Base-by-base conservation (phyloP, 2,329 filamentous ascomycete genomes). In the Colletotrichum cordylinicola region DNA sequence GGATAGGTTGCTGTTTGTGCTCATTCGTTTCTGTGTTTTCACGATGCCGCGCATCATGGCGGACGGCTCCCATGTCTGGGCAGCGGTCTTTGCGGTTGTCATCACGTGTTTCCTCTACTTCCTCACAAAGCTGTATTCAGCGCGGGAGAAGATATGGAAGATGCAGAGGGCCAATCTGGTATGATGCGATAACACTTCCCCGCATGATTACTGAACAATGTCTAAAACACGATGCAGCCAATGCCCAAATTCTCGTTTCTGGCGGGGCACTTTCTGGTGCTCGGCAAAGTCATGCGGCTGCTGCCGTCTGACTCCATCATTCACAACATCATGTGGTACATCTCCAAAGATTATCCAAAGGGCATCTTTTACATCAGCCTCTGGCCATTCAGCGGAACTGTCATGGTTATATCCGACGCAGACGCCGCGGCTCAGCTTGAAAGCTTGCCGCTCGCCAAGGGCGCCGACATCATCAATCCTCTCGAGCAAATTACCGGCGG, bases 401-500 rank as follows among this genome's bases (percentile, higher is more conserved):
- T 75, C 13, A 67, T 78, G 24, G 52, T 81, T 27, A 77, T 79
- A 16, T 66, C 80, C 61, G 74, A 78, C 67, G 64, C 77, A 5
- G 66, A 78, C 27, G 70, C 82, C 1, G 78, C 80, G 8, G 70
- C 77, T 6, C 81, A 82, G 70, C 79, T 82, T 52, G 77, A 37
- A 77, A 79, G 48, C 75, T 79, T 3, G 56, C 77, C 29, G 76
- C 77, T 24, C 52, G 78, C 21, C 74, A 81, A 81, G 39, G 74
- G 80, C 21, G 67, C 80, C 27, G 82, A 83, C 69, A 80, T 84
- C 67, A 85, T 79, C 58, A 68, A 75, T 5, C 65, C 79, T 13
- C 61, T 82, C 10, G 75, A 78, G 27, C 82, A 82, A 3, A 69
- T 86, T 8, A 84, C 83, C 4, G 77, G 78, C 35, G 81, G 79